Conservation (phyloP, 345 rosid species). For the Leavenworthia alabamica region DNA sequence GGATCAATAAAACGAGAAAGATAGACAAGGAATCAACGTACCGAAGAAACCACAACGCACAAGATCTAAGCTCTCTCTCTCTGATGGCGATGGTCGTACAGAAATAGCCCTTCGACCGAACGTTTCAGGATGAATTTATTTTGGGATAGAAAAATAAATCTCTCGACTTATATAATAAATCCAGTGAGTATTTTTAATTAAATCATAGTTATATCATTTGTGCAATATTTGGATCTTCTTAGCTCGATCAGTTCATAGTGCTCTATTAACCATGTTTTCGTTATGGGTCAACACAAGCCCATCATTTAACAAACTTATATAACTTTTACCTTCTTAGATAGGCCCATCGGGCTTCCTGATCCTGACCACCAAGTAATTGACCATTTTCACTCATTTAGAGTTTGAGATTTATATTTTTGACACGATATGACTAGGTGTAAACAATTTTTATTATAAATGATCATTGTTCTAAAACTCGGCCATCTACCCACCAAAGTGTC, state of each 20-base stretch:
- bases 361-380: no score
- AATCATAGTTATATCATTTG: no score
- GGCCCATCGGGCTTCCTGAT: constrained; percentile 15
- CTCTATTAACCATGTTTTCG: background rate
- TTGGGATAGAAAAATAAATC: background rate
- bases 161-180: background rate
- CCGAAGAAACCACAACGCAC: constrained; percentile 12
- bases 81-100: constrained; percentile 19
- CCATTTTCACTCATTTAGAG: no score
- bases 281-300: constrained; percentile 20
- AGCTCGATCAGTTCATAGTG: background rate
- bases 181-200: constrained; percentile 5
- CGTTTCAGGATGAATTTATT: constrained; percentile 4
- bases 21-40: constrained; percentile 9
- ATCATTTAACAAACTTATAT: background rate
- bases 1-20: background rate
- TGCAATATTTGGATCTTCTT: background rate
- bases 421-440: no score
- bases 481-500: no score
- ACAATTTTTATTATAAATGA: no score
- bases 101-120: constrained; percentile 4
- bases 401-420: no score
- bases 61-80: constrained; percentile 21
- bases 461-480: no score
- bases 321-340: background rate